Evolutionary conservation across 2,329 filamentous ascomycete genomes (phyloP).

Genomic region (Exophiala dermatitidis): DNA sequence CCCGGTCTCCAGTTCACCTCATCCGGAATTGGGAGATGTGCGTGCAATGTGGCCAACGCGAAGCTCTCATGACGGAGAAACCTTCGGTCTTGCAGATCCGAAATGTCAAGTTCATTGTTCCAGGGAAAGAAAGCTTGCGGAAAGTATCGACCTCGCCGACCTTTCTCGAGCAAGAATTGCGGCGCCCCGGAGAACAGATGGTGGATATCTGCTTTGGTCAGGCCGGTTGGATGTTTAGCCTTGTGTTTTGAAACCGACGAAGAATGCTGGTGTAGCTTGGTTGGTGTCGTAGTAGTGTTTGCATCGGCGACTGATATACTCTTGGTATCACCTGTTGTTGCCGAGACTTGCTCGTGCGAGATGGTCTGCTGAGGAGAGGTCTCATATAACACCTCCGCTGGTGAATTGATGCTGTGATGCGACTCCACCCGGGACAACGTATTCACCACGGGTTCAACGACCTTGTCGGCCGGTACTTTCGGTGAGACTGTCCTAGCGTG

Average conservation of each 20-base stretch:
- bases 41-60: conserved; percentile 38
- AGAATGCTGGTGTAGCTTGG: background rate
- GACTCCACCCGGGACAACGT: background rate
- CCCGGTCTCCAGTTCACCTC: conserved; percentile 30
- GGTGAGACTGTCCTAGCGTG: background rate
- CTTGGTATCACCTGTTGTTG: background rate
- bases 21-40: conserved; percentile 39
- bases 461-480: background rate
- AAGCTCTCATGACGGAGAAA: conserved; percentile 38
- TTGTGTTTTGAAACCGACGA: background rate
- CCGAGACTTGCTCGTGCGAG: background rate
- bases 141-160: conserved; percentile 35
- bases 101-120: conserved; percentile 36
- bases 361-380: background rate
- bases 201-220: conserved; percentile 36
- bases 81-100: conserved; percentile 37
- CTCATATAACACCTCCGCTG: background rate
- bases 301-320: background rate
- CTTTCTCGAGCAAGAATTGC: conserved; percentile 41
- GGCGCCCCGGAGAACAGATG: conserved; percentile 39
- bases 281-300: background rate
- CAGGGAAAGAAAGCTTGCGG: conserved; percentile 42
- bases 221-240: conserved; percentile 5
- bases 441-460: background rate
- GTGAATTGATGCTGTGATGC: background rate